A percentile compares a stretch with the other conserved stretches of the same genome.
Evolutionary conservation across 2,329 filamentous ascomycete species (phyloP).

Genomic region (Purpureocillium takamizusanense): DNA sequence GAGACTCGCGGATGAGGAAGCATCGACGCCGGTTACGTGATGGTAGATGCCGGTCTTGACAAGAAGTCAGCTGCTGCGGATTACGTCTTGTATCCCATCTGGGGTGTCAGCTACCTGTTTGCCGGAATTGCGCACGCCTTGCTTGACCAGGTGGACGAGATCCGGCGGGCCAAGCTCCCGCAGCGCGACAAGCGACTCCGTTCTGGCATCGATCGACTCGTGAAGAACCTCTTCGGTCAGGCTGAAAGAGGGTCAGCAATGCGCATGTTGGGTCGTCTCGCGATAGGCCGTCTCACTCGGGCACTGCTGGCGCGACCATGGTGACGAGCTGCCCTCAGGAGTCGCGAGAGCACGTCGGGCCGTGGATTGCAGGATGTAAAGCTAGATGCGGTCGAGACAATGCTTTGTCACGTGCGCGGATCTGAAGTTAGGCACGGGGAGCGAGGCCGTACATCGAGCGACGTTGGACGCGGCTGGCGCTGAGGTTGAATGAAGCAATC

Average conservation of each 20-base stretch:
- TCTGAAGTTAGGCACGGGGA: no score
- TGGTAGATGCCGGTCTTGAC: slow-evolving; percentile 94
- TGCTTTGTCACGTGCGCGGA: no score
- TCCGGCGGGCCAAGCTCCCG: slow-evolving; percentile 94
- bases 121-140: slow-evolving; percentile 45
- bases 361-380: not conserved
- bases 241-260: slow-evolving; percentile 38
- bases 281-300: slow-evolving; percentile 48
- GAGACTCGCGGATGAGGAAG: slow-evolving; percentile 91
- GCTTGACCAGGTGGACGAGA: slow-evolving; percentile 87
- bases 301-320: slow-evolving; percentile 68
- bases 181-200: slow-evolving; percentile 75
- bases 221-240: slow-evolving; percentile 90
- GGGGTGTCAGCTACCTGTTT: slow-evolving; percentile 37
- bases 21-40: slow-evolving; percentile 94
- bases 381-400: no score
- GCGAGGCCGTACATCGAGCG: no score
- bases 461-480: no score
- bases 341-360: not conserved
- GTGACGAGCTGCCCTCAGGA: slow-evolving; percentile 20
- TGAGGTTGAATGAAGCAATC: no score
- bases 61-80: slow-evolving; percentile 10
- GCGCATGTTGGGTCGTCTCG: not conserved
- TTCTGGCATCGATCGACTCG: slow-evolving; percentile 85
- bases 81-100: not conserved